phyloP scores from a whole-genome alignment of 306 rosid genomes.

The Prunus persica region DNA sequence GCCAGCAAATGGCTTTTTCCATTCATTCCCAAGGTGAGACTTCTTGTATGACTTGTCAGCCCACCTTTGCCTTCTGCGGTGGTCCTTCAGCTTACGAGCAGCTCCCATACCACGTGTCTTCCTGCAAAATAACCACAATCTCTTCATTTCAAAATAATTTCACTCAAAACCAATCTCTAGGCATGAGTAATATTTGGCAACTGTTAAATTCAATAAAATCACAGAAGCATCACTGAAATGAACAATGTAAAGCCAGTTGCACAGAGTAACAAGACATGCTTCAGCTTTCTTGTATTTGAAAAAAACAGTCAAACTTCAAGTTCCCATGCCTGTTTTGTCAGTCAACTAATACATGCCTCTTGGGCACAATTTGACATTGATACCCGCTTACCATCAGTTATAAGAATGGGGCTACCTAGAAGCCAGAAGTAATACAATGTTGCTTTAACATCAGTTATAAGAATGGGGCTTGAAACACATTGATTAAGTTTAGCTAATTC shows the following conservation, averaged over 20 bases:
- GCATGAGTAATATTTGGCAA: neutral
- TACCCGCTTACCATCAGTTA: neutral
- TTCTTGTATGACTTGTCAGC: constrained; percentile 38
- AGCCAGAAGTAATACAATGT: neutral
- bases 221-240: neutral
- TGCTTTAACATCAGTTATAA: neutral
- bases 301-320: neutral
- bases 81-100: constrained; percentile 36
- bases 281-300: neutral
- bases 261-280: neutral
- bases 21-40: constrained; percentile 36
- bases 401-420: neutral
- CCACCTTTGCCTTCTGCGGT: constrained; percentile 38
- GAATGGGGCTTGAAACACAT: neutral
- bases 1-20: constrained; percentile 41
- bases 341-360: neutral
- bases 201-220: neutral
- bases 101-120: constrained; percentile 45
- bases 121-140: constrained; percentile 20
- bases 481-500: neutral
- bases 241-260: neutral
- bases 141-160: neutral
- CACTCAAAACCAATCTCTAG: neutral
- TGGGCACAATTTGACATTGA: neutral
- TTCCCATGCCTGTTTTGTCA: too few species aligned